A percentile compares a stretch with the other conserved stretches of the same genome.
Conservation (phyloP, 192 early-diverging fungal genomes). For the Chytriomyces sp. region DNA sequence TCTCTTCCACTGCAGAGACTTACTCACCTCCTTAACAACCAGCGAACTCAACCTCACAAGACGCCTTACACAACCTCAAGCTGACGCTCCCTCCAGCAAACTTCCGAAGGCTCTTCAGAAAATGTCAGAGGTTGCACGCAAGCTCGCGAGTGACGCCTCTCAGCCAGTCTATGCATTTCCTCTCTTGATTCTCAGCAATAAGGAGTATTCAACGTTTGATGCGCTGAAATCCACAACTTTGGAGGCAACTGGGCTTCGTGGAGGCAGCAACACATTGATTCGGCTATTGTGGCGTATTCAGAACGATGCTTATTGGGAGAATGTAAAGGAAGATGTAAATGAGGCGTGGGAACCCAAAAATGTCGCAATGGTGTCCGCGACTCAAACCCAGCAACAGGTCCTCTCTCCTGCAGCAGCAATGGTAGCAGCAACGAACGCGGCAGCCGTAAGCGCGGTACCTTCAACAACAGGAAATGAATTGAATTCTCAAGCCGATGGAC, state of each 20-base stretch:
- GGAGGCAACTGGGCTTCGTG: conserved; percentile 64
- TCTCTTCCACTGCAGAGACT: no score
- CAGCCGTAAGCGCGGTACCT: neutral
- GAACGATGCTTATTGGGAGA: conserved; percentile 50
- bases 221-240: conserved; percentile 70
- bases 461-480: neutral
- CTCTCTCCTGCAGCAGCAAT: neutral
- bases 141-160: neutral
- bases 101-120: conserved; percentile 19
- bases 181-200: conserved; percentile 63
- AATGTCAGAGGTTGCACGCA: conserved; percentile 14
- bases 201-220: conserved; percentile 63
- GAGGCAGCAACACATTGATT: conserved; percentile 66
- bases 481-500: neutral
- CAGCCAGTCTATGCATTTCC: conserved; percentile 58
- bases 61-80: conserved; percentile 19
- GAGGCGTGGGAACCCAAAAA: conserved; percentile 12
- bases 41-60: conserved; percentile 60
- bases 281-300: conserved; percentile 65
- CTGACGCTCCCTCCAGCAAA: neutral
- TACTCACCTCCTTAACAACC: neutral
- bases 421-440: neutral
- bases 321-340: conserved; percentile 53
- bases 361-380: neutral
- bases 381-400: no score